Conservation (phyloP, 2,329 filamentous ascomycete genomes). For the Colletotrichum plurivorum region DNA sequence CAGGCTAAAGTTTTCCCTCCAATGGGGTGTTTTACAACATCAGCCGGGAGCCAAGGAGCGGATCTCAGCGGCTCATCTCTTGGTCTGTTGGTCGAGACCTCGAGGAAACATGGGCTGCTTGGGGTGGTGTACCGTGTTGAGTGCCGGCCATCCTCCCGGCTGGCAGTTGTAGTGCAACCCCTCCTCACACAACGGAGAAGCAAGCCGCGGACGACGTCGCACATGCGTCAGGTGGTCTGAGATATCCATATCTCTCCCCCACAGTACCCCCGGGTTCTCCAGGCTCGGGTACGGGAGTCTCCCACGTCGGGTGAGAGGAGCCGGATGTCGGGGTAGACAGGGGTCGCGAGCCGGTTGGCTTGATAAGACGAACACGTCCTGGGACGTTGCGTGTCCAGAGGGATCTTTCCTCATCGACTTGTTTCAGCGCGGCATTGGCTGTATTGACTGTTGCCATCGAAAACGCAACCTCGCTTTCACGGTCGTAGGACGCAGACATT, state of each 20-base stretch:
- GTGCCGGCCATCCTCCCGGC: slow-evolving; percentile 1
- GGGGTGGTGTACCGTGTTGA: not conserved
- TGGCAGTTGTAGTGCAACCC: not conserved
- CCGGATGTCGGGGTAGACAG: slow-evolving; percentile 8
- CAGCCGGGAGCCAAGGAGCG: not conserved
- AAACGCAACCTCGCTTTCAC: not conserved
- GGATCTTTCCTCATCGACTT: not conserved
- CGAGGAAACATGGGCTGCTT: not conserved
- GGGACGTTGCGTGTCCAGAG: too few species aligned
- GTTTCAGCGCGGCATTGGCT: too few species aligned
- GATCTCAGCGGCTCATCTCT: slow-evolving; percentile 7
- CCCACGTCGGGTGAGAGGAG: not conserved
- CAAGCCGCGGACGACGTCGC: not conserved
- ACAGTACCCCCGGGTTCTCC: slow-evolving; percentile 10
- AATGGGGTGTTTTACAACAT: slow-evolving; percentile 3
- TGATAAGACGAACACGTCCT: slow-evolving; percentile 29
- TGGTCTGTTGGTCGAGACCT: slow-evolving; percentile 20
- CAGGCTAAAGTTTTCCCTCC: slow-evolving; percentile 37
- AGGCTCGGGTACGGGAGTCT: not conserved
- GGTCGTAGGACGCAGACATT: not conserved
- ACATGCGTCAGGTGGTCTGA: slow-evolving; percentile 1
- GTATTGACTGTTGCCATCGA: not conserved
- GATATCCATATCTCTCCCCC: slow-evolving; percentile 2
- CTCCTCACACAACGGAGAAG: not conserved
- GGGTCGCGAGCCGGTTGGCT: not conserved